These are phyloP conservation scores for Tarenaya hassleriana DNA, from an alignment of 345 rosid genomes.

Conservation along the genomic window DNA sequence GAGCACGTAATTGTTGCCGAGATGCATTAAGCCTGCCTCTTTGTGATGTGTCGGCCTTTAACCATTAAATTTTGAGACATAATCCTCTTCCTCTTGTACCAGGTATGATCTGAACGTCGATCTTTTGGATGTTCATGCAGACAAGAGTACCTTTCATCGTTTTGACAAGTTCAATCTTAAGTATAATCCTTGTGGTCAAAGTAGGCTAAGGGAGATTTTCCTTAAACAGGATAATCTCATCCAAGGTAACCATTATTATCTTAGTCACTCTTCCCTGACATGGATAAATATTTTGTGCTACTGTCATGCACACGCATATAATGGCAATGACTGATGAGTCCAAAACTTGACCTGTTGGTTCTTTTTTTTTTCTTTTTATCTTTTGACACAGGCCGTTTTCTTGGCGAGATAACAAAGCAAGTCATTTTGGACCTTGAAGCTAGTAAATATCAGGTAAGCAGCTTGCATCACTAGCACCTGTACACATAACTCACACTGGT, in stretches of 20 bases:
- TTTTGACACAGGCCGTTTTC: slow-evolving; percentile 80
- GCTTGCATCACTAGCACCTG: too few species aligned
- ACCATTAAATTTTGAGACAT: neutral
- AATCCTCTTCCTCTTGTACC: slow-evolving; percentile 17
- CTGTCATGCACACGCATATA: neutral
- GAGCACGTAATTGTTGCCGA: too few species aligned
- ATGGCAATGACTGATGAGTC: neutral
- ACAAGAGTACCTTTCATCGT: slow-evolving; percentile 99
- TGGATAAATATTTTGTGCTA: slow-evolving; percentile 1
- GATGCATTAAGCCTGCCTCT: neutral
- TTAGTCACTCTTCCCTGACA: slow-evolving; percentile 4
- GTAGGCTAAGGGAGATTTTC: slow-evolving; percentile 98
- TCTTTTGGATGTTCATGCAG: slow-evolving; percentile 98
- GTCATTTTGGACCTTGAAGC: slow-evolving; percentile 88
- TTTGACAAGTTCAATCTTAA: slow-evolving; percentile 98
- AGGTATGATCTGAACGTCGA: slow-evolving; percentile 96
- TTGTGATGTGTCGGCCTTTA: too few species aligned
- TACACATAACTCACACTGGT: neutral
- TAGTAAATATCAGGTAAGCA: slow-evolving; percentile 87
- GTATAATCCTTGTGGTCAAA: slow-evolving; percentile 99
- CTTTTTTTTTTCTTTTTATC: slow-evolving; percentile 9
- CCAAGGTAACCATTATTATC: slow-evolving; percentile 50
- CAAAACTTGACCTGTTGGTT: neutral
- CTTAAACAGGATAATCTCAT: slow-evolving; percentile 98
- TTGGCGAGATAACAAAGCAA: slow-evolving; percentile 88